These are phyloP conservation scores for Phytophthora ramorum DNA, from an alignment of 352 stramenopile species.

Conservation along the genomic window DNA sequence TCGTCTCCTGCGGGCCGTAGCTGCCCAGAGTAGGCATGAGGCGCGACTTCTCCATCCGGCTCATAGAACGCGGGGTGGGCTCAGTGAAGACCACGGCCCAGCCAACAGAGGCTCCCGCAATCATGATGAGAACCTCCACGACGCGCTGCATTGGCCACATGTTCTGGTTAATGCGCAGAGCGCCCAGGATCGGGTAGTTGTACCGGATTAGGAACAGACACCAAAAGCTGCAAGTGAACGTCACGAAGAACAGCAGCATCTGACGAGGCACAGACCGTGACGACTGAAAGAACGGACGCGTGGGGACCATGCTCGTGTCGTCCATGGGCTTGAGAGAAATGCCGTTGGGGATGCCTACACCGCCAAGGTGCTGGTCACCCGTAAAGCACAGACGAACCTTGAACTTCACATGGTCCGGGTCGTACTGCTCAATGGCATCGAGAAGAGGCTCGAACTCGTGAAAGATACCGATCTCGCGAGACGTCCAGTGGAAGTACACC, in stretches of 20 bases:
- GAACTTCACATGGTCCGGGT: conserved; percentile 71
- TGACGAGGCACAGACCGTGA: conserved; percentile 70
- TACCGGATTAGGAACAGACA: conserved; percentile 75
- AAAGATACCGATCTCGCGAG: conserved; percentile 83
- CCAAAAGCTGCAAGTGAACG: conserved; percentile 77
- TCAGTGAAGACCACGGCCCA: conserved; percentile 75
- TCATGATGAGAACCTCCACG: conserved; percentile 78
- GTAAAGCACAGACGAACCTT: conserved; percentile 83
- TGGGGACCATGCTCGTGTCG: conserved; percentile 81
- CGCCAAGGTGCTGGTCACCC: conserved; percentile 79
- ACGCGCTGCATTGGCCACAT: conserved; percentile 87
- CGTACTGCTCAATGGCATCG: conserved; percentile 78
- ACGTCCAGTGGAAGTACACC: conserved; percentile 89
- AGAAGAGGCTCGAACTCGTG: conserved; percentile 87
- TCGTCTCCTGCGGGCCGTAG: conserved; percentile 31
- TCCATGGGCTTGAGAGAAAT: conserved; percentile 85
- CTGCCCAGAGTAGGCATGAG: conserved; percentile 55
- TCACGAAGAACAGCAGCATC: conserved; percentile 84
- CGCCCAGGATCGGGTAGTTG: conserved; percentile 75
- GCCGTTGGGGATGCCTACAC: conserved; percentile 74
- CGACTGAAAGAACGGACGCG: conserved; percentile 80
- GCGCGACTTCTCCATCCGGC: conserved; percentile 76
- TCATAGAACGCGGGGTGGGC: conserved; percentile 76
- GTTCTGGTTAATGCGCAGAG: conserved; percentile 67
- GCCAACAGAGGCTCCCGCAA: conserved; percentile 58